Conservation (phyloP, 768 basidiomycete genomes). For the Xerocomellus amylosporus region DNA sequence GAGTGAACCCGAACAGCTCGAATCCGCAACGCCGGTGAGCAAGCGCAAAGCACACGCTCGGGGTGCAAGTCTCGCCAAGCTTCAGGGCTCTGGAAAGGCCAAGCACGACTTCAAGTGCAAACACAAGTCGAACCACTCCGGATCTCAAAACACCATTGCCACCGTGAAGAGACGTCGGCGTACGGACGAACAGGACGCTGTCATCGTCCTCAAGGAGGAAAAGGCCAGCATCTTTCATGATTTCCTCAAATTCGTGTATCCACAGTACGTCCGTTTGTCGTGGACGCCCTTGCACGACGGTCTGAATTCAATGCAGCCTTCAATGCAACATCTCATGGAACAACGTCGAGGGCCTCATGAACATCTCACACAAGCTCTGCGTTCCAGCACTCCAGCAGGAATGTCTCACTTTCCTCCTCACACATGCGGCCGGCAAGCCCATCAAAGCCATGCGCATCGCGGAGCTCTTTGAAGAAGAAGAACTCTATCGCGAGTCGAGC, state of each 20-base stretch:
- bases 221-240: slow-evolving; percentile 88
- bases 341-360: slow-evolving; percentile 89
- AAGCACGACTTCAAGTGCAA: slow-evolving; percentile 28
- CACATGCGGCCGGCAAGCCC: slow-evolving; percentile 88
- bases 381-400: slow-evolving; percentile 77
- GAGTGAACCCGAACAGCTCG: slow-evolving; percentile 33
- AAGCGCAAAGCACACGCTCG: slow-evolving; percentile 40
- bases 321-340: slow-evolving; percentile 95
- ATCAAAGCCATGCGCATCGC: slow-evolving; percentile 93
- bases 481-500: slow-evolving; percentile 85
- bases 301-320: slow-evolving; percentile 43
- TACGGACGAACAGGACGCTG: slow-evolving; percentile 64
- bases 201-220: slow-evolving; percentile 89
- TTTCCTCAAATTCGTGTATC: slow-evolving; percentile 90
- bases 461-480: slow-evolving; percentile 86
- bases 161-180: slow-evolving; percentile 42
- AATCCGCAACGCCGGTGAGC: slow-evolving; percentile 12
- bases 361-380: slow-evolving; percentile 86
- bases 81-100: slow-evolving; percentile 39
- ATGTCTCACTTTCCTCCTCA: slow-evolving; percentile 84
- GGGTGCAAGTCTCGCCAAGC: slow-evolving; percentile 57
- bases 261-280: slow-evolving; percentile 58
- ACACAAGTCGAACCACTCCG: slow-evolving; percentile 11
- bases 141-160: slow-evolving; percentile 37
- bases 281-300: background rate